Base-by-base conservation (phyloP, 2,329 filamentous ascomycete genomes). In the Penicillium hordei region DNA sequence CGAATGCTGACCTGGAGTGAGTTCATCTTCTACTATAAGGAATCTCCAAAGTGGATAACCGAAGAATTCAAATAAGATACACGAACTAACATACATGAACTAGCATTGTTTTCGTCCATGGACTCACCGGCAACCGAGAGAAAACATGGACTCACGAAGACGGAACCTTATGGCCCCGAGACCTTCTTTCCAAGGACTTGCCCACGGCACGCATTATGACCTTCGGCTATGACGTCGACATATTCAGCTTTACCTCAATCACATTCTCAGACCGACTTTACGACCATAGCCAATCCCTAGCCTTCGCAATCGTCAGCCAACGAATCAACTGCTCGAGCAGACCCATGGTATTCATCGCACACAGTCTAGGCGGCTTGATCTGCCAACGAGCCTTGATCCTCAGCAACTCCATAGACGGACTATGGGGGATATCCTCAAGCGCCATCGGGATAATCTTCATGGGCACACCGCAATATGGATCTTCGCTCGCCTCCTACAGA, bases 391-490 rank as follows among this genome's bases (percentile, higher is more conserved):
- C 58, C 2, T 45, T 61, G 13, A 38, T 60, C 36, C 49, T 54
- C 25, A 57, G 55, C 15, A 57, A 46, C 25, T n/a, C 21, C 29
- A 46, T 57, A 21, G 55, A 57, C 29, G 55, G 55, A 9, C 55
- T 57, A 31, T 57, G 55, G 55, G 49, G 17, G 3, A 57, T 57
- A 23, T 53, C 55, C 0, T 50, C 54, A 9, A 50, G 45, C 6
- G 72, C 70, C 0, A 59, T 60, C 7, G 73, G 68, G 4, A 70
- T 77, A 42, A 53, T 68, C 2, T 76, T 77, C 55, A 65, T 77
- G 31, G 75, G 75, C 2, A 77, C 75, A 36, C 73, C 73, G 1
- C 73, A 77, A 52, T 59, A 65, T 8, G 74, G 74, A 0, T 64
- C 71, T 4, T 50, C 53, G 4, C 39, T 60, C 6, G 60, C 60